These are phyloP conservation scores for Piper betle DNA, from an alignment of 164 flowering plant species.

Conservation along the genomic window DNA sequence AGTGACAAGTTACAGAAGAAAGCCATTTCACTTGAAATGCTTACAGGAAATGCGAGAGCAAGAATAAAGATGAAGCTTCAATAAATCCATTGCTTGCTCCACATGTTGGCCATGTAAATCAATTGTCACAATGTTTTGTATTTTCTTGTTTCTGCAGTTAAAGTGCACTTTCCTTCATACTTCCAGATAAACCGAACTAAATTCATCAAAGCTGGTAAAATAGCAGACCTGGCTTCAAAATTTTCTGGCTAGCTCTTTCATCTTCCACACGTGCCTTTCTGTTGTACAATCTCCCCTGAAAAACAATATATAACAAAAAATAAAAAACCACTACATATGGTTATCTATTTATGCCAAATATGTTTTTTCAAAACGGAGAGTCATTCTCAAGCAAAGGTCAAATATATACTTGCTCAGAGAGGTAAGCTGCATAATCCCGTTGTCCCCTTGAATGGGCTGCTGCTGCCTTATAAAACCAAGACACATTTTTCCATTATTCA, in stretches of 20 bases:
- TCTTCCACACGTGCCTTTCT: conserved; percentile 59
- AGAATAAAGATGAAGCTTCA: conserved; percentile 60
- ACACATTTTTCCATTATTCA: neutral
- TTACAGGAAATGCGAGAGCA: conserved; percentile 65
- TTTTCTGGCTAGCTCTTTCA: conserved; percentile 75
- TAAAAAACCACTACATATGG: neutral
- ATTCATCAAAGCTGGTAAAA: neutral
- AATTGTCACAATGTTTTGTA: conserved; percentile 72
- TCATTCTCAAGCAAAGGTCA: neutral
- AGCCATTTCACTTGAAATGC: conserved; percentile 8
- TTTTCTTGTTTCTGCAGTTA: conserved; percentile 55
- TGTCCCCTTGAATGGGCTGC: conserved; percentile 65
- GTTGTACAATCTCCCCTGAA: conserved; percentile 40
- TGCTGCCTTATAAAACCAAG: conserved; percentile 52
- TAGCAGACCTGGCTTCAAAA: conserved; percentile 56
- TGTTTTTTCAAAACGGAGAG: neutral
- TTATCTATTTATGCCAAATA: neutral
- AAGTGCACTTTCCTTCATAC: neutral
- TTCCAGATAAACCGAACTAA: neutral
- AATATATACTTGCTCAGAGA: conserved; percentile 67
- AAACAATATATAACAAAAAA: conserved; percentile 1
- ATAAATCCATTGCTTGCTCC: conserved; percentile 63
- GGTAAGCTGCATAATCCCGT: conserved; percentile 48
- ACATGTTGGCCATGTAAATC: conserved; percentile 97
- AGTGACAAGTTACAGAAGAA: neutral